A percentile compares a stretch with the other conserved stretches of the same genome.
Conservation (phyloP, 768 basidiomycete genomes). For the Multifurca ochricompacta region DNA sequence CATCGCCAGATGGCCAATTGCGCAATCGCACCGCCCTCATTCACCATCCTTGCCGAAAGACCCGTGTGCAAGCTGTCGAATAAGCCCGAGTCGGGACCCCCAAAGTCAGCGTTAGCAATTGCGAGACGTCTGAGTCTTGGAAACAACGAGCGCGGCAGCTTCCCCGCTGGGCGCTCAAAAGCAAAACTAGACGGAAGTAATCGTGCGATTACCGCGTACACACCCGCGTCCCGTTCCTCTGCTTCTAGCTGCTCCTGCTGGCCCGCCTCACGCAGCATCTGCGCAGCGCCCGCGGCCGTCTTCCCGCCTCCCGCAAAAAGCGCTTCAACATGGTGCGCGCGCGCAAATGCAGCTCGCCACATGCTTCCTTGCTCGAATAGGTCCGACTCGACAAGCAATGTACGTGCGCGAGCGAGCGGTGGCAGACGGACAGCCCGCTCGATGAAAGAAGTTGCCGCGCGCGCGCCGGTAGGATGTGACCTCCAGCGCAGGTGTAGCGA, state of each 20-base stretch:
- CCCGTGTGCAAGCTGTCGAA: constrained; percentile 9
- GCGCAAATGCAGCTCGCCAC: constrained; percentile 4
- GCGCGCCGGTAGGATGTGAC: constrained; percentile 1
- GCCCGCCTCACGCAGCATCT: constrained; percentile 3
- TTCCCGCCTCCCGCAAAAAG: constrained; percentile 7
- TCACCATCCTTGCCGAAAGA: constrained; percentile 3
- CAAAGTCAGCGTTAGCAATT: constrained; percentile 8
- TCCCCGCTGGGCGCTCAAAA: constrained; percentile 1
- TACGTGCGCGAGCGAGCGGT: constrained; percentile 5
- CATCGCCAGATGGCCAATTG: constrained; percentile 13
- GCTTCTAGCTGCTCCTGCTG: background rate
- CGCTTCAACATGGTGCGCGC: background rate
- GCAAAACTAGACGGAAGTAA: constrained; percentile 3
- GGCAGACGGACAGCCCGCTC: constrained; percentile 10
- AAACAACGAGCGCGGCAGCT: background rate
- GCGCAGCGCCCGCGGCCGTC: background rate
- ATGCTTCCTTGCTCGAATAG: constrained; percentile 3
- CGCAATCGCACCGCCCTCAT: background rate
- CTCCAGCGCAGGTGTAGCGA: constrained; percentile 15
- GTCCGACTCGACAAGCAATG: constrained; percentile 6
- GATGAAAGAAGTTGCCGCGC: constrained; percentile 5
- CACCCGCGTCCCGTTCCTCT: background rate
- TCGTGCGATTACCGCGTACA: constrained; percentile 9
- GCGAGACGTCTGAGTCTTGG: constrained; percentile 10
- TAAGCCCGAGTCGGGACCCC: background rate